Conservation (phyloP, 2,329 filamentous ascomycete species). For the Sclerotinia trifoliorum region DNA sequence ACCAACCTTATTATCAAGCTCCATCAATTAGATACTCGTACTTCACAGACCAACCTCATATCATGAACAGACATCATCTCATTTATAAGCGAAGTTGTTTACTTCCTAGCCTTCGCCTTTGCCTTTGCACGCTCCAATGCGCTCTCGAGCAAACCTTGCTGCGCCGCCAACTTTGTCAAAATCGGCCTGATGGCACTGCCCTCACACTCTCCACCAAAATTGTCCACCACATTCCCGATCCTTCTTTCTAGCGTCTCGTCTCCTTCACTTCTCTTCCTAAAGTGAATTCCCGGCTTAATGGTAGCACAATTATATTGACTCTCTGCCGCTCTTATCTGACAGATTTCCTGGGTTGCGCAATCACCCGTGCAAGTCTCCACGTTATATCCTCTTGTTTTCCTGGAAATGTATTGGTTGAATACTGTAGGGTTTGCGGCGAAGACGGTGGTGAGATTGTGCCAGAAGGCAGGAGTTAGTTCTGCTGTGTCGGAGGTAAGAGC, state of each 20-base stretch:
- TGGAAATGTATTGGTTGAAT: slow-evolving; percentile 49
- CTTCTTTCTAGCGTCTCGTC: slow-evolving; percentile 1
- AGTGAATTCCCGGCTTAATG: slow-evolving; percentile 24
- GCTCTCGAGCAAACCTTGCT: slow-evolving; percentile 22
- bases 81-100: background rate
- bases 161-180: slow-evolving; percentile 17
- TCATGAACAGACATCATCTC: background rate
- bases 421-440: slow-evolving; percentile 46
- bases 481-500: slow-evolving; percentile 42
- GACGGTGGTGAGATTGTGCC: slow-evolving; percentile 55
- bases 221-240: slow-evolving; percentile 6
- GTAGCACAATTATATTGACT: slow-evolving; percentile 48
- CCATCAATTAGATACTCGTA: background rate
- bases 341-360: slow-evolving; percentile 50
- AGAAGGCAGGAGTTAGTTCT: slow-evolving; percentile 57
- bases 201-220: slow-evolving; percentile 19
- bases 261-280: slow-evolving; percentile 23
- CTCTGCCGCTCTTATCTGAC: slow-evolving; percentile 52
- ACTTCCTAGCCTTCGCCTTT: slow-evolving; percentile 13
- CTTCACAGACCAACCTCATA: background rate
- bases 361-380: slow-evolving; percentile 46
- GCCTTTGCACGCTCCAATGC: slow-evolving; percentile 18
- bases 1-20: too few species aligned
- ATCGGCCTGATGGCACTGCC: slow-evolving; percentile 20
- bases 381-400: slow-evolving; percentile 47